A percentile compares a stretch with the other conserved stretches of the same genome.
Conservation (phyloP, 352 stramenopile genomes). For the Plasmopara viticola region DNA sequence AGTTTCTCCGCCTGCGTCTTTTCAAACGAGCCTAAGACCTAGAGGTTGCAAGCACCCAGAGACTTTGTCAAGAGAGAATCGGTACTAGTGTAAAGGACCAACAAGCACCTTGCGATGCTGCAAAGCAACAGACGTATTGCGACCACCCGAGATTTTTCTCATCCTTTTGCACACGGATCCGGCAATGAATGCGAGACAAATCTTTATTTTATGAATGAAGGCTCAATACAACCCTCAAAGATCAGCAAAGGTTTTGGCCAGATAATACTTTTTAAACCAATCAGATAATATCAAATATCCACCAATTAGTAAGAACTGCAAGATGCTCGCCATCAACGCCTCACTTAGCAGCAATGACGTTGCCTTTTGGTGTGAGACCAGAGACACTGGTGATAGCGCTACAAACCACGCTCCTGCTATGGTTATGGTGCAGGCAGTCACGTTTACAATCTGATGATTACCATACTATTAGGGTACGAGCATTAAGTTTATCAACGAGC, state of each 20-base stretch:
- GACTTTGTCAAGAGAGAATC: background rate
- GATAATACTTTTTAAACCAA: too few relatives aligned
- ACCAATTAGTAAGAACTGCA: slow-evolving; percentile 14
- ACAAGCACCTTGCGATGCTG: slow-evolving; percentile 48
- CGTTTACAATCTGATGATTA: background rate
- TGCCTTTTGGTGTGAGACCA: slow-evolving; percentile 11
- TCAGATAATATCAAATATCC: too few relatives aligned
- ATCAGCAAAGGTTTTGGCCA: too few relatives aligned
- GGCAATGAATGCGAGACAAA: too few relatives aligned
- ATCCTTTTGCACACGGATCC: slow-evolving; percentile 10
- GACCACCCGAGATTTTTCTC: slow-evolving; percentile 32
- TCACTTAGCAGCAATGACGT: slow-evolving; percentile 16
- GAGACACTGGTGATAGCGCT: slow-evolving; percentile 28
- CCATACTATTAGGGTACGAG: slow-evolving; percentile 15
- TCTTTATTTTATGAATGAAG: too few relatives aligned
- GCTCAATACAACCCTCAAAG: too few relatives aligned
- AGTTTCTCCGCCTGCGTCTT: too few relatives aligned
- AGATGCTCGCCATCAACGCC: slow-evolving; percentile 15
- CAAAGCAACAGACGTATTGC: slow-evolving; percentile 37
- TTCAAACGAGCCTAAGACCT: slow-evolving; percentile 11
- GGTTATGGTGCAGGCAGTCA: slow-evolving; percentile 20
- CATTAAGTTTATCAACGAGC: background rate
- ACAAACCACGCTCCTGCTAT: slow-evolving; percentile 26
- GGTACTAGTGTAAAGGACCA: background rate
- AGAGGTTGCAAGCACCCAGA: background rate